Evolutionary conservation across 1,284 basidiomycete species (phyloP).

Genomic region (Irpex lacteus): DNA sequence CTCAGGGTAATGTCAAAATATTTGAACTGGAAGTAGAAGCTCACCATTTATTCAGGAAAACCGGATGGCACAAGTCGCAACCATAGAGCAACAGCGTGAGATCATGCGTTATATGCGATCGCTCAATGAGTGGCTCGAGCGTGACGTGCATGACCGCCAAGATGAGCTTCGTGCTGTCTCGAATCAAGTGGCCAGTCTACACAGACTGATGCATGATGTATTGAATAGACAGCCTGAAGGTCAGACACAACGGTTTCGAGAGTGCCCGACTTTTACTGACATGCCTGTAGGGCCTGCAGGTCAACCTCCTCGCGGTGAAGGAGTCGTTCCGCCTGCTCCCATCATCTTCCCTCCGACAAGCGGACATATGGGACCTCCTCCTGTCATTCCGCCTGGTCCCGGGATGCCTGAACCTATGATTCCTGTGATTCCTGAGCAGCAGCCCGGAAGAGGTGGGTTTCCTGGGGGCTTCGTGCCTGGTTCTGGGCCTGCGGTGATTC

Average conservation of each 20-base stretch:
- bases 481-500: background rate
- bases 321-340: constrained; percentile 4
- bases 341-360: constrained; percentile 8
- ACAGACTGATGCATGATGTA: constrained; percentile 44
- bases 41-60: constrained; percentile 53
- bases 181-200: constrained; percentile 58
- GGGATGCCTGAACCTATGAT: constrained; percentile 19
- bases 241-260: constrained; percentile 10
- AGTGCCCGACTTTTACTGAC: background rate
- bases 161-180: constrained; percentile 64
- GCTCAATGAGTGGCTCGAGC: constrained; percentile 71
- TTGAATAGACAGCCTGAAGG: constrained; percentile 24
- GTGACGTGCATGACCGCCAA: constrained; percentile 73
- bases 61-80: constrained; percentile 65
- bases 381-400: constrained; percentile 17
- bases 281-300: background rate
- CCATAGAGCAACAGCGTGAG: constrained; percentile 73
- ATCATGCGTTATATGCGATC: constrained; percentile 72
- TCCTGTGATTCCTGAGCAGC: constrained; percentile 21
- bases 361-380: background rate
- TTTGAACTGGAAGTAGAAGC: background rate
- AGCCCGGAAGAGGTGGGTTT: constrained; percentile 10
- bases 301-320: background rate
- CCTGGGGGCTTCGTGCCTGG: constrained; percentile 33
- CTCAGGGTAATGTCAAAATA: constrained; percentile 47